Evolutionary conservation across 345 rosid genomes (phyloP).

Genomic region (Sapria himalayana): DNA sequence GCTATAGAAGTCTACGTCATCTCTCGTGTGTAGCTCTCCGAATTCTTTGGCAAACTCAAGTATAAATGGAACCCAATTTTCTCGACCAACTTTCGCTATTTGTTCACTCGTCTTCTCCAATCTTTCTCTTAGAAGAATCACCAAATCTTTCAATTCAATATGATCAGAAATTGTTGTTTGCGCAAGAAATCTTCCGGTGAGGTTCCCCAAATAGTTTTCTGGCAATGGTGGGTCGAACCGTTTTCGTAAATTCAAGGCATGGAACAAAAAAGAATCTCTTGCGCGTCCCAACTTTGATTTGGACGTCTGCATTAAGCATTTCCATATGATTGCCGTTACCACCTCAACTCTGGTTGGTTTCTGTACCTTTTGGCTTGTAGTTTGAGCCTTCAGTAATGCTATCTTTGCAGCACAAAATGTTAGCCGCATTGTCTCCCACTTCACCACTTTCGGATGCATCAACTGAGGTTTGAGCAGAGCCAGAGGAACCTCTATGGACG

Average conservation of each 20-base stretch:
- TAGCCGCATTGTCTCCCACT: too few species aligned
- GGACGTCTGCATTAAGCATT: too few species aligned
- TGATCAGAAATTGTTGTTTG: conserved; percentile 7
- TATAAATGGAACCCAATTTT: neutral
- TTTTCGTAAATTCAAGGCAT: too few species aligned
- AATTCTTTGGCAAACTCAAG: conserved; percentile 8
- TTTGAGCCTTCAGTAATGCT: too few species aligned
- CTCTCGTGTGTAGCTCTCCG: conserved; percentile 7
- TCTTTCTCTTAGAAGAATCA: conserved; percentile 6
- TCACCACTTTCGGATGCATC: neutral
- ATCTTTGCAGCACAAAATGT: too few species aligned
- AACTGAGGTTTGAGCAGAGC: neutral
- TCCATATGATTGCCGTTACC: too few species aligned
- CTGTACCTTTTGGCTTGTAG: too few species aligned
- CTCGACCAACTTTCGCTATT: conserved; percentile 6
- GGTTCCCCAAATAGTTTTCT: conserved; percentile 4
- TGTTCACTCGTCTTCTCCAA: conserved; percentile 13
- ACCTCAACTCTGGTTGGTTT: too few species aligned
- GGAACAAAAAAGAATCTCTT: too few species aligned
- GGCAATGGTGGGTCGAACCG: conserved; percentile 3
- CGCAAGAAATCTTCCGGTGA: conserved; percentile 10
- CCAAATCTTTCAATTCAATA: conserved; percentile 13
- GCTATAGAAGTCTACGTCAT: conserved; percentile 11
- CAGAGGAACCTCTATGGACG: neutral
- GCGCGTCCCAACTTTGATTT: too few species aligned